Evolutionary conservation across 768 basidiomycete species (phyloP).

Genomic region (Suillus paluster): DNA sequence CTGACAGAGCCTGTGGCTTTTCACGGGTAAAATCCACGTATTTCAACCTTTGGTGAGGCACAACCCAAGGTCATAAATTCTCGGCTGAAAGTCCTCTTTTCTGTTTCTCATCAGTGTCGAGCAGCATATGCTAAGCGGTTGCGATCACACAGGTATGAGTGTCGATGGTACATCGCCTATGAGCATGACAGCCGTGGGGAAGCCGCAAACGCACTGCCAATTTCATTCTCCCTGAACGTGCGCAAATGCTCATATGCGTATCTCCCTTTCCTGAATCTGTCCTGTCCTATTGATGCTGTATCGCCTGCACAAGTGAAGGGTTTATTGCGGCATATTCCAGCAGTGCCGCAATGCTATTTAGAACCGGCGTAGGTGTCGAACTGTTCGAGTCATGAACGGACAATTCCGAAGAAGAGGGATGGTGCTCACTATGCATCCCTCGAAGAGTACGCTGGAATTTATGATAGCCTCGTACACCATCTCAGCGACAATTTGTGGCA

Average conservation of each 20-base stretch:
- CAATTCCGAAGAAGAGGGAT: no score
- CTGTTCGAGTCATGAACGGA: neutral
- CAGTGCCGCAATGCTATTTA: no score
- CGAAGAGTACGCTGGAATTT: constrained; percentile 27
- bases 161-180: neutral
- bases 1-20: no score
- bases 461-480: constrained; percentile 22
- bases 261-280: no score
- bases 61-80: neutral
- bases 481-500: constrained; percentile 29
- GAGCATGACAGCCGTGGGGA: neutral
- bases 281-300: no score
- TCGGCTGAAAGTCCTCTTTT: neutral
- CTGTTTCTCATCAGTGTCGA: neutral
- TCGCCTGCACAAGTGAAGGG: no score
- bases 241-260: no score
- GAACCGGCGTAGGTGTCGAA: neutral
- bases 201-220: neutral
- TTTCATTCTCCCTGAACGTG: no score
- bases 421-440: constrained; percentile 26
- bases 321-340: no score
- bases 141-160: neutral
- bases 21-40: no score
- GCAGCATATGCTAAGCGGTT: neutral
- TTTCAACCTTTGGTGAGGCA: neutral